Evolutionary conservation across 1,284 basidiomycete species (phyloP).

Genomic region (Puccinia novopanici): DNA sequence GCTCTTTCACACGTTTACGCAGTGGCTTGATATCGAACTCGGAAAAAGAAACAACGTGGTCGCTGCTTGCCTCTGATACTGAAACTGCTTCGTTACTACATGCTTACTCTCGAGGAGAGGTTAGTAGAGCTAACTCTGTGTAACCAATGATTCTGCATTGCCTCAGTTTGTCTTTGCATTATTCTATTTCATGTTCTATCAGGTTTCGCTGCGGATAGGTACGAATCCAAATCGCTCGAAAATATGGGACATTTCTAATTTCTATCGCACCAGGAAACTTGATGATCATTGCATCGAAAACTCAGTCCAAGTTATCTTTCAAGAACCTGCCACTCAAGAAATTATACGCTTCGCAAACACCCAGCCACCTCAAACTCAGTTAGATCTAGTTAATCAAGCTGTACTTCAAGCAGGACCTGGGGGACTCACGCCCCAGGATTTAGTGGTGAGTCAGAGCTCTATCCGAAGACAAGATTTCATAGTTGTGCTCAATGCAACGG

Average conservation of each 20-base stretch:
- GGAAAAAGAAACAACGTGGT: conserved; percentile 22
- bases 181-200: too few relatives aligned
- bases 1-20: conserved; percentile 2
- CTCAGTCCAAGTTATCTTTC: conserved; percentile 17
- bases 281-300: conserved; percentile 45
- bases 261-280: conserved; percentile 38
- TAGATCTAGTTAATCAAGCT: conserved; percentile 16
- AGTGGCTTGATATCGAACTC: background rate
- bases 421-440: conserved; percentile 20
- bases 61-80: conserved; percentile 41
- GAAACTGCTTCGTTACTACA: conserved; percentile 48
- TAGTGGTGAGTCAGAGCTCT: conserved; percentile 22
- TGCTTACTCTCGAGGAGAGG: conserved; percentile 38
- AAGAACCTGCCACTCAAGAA: background rate
- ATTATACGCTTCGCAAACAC: background rate
- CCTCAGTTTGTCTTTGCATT: background rate
- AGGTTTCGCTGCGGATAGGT: conserved; percentile 34
- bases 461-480: background rate
- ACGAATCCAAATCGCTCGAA: conserved; percentile 24
- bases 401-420: conserved; percentile 34
- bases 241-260: conserved; percentile 28
- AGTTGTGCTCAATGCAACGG: background rate
- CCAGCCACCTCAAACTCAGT: background rate
- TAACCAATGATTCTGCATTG: background rate
- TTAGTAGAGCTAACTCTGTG: background rate